phyloP scores from a whole-genome alignment of 2,329 filamentous ascomycete species.

The Aspergillus nomiae region DNA sequence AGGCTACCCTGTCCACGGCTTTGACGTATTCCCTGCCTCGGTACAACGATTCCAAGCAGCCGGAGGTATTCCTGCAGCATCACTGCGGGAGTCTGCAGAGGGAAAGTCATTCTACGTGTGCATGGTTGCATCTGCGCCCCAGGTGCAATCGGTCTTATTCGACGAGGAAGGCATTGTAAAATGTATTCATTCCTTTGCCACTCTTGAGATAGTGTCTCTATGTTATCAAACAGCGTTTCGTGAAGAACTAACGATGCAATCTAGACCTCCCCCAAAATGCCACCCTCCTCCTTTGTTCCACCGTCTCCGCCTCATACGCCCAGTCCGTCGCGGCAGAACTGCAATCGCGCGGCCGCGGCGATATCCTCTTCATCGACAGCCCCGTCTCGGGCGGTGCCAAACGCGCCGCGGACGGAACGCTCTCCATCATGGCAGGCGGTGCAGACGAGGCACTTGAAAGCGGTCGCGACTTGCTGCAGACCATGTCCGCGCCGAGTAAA shows the following conservation, averaged over 20 bases:
- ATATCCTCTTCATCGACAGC: constrained; percentile 69
- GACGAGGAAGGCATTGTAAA: constrained; percentile 55
- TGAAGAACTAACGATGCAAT: constrained; percentile 13
- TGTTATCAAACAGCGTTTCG: neutral
- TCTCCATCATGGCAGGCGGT: constrained; percentile 74
- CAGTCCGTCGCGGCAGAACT: constrained; percentile 62
- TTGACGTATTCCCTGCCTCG: constrained; percentile 69
- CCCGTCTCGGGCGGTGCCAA: constrained; percentile 72
- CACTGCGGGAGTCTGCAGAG: constrained; percentile 63
- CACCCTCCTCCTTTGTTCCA: constrained; percentile 69
- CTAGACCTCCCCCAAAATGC: constrained; percentile 57
- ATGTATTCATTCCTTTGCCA: constrained; percentile 17
- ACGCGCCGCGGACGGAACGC: constrained; percentile 69
- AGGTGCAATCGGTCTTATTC: constrained; percentile 68
- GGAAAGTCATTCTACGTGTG: constrained; percentile 65
- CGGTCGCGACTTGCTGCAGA: constrained; percentile 61
- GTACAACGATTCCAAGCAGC: constrained; percentile 66
- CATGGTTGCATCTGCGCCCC: constrained; percentile 74
- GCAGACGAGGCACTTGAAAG: constrained; percentile 59
- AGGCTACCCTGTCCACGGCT: constrained; percentile 69
- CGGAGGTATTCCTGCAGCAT: constrained; percentile 62
- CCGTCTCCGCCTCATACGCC: constrained; percentile 68
- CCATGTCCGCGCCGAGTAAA: constrained; percentile 61
- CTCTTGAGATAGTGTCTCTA: neutral
- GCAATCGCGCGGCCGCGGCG: constrained; percentile 56